Evolutionary conservation across 495 filamentous ascomycete species (phyloP).

Genomic region (Daldinia loculata): DNA sequence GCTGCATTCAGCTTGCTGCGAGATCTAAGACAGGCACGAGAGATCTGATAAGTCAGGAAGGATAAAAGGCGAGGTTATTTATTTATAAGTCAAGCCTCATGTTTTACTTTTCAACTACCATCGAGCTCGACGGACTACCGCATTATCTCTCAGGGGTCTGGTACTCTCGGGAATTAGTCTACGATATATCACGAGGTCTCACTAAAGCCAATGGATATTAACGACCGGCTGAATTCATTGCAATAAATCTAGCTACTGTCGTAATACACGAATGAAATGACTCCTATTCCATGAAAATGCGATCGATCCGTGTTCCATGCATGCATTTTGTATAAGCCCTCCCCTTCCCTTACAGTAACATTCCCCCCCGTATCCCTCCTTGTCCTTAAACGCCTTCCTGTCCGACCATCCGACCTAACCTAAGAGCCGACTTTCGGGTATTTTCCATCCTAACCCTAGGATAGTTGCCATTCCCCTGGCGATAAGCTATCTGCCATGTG

Average conservation of each 20-base stretch:
- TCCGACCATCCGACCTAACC: not conserved
- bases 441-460: not conserved
- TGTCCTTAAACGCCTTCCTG: slow-evolving; percentile 3
- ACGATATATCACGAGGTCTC: not conserved
- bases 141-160: not conserved
- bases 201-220: not conserved
- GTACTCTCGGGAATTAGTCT: not conserved
- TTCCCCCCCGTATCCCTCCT: not conserved
- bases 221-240: not conserved
- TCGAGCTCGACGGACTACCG: not conserved
- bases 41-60: slow-evolving; percentile 4
- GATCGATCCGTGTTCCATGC: not conserved
- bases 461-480: not conserved
- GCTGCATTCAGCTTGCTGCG: slow-evolving; percentile 23
- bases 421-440: not conserved
- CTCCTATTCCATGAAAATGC: not conserved
- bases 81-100: not conserved
- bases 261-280: not conserved
- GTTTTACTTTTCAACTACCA: not conserved
- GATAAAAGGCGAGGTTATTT: not conserved
- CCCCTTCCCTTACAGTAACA: not conserved
- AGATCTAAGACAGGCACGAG: slow-evolving; percentile 16
- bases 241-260: not conserved
- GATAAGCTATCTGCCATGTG: not conserved
- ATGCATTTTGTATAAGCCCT: slow-evolving; percentile 3